These are phyloP conservation scores for Beauveria medogensis DNA, from an alignment of 2,329 filamentous ascomycete species.

Conservation along the genomic window DNA sequence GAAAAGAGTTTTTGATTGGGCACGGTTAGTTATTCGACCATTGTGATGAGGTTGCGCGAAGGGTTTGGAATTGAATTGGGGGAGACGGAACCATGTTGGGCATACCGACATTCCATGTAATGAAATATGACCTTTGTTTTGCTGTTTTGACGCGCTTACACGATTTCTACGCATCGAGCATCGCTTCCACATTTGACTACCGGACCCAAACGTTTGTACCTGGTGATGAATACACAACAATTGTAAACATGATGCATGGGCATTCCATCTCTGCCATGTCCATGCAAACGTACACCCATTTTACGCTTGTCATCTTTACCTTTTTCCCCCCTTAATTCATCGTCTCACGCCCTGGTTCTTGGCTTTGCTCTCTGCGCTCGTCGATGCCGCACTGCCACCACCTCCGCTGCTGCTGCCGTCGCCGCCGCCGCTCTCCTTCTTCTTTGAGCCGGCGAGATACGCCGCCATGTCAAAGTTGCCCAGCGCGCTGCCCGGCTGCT, in stretches of 20 bases:
- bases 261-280: too few relatives aligned
- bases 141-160: background rate
- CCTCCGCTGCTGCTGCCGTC: slow-evolving; percentile 17
- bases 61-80: too few relatives aligned
- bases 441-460: slow-evolving; percentile 50
- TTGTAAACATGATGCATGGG: too few relatives aligned
- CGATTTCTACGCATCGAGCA: background rate
- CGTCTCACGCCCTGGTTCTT: slow-evolving; percentile 37
- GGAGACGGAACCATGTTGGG: background rate
- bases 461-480: slow-evolving; percentile 55
- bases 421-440: slow-evolving; percentile 25
- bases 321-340: slow-evolving; percentile 3
- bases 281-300: too few relatives aligned
- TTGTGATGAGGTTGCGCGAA: too few relatives aligned
- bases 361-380: slow-evolving; percentile 17
- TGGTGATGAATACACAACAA: too few relatives aligned
- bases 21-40: too few relatives aligned
- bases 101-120: background rate
- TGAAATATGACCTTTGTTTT: background rate
- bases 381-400: slow-evolving; percentile 12
- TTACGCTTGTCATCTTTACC: background rate
- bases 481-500: slow-evolving; percentile 33
- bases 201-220: too few relatives aligned
- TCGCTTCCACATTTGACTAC: too few relatives aligned
- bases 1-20: background rate